phyloP scores from a whole-genome alignment of 2,329 filamentous ascomycete species.

The Dactylellina drechsleri region DNA sequence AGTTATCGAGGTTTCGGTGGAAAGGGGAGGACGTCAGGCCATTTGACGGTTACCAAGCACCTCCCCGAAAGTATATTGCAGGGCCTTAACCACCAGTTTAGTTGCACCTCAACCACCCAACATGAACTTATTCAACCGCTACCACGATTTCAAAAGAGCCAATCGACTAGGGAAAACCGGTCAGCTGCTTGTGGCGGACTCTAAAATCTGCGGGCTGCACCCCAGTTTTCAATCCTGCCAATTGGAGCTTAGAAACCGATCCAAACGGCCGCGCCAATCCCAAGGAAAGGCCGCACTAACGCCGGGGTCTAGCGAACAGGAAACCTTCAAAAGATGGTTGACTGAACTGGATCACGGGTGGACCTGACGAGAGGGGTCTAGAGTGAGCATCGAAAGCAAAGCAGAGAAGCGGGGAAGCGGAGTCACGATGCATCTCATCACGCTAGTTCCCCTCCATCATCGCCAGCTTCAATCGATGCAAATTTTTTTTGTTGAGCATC shows the following conservation, averaged over 20 bases:
- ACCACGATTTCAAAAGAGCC: not conserved
- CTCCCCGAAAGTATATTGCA: no score
- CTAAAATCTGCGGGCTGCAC: not conserved
- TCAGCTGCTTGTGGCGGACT: constrained; percentile 6
- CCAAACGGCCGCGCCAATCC: not conserved
- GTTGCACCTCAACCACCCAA: no score
- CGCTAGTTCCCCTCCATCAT: no score
- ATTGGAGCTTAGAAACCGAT: constrained; percentile 1
- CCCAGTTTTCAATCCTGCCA: constrained; percentile 1
- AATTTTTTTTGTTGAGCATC: no score
- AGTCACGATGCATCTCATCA: no score
- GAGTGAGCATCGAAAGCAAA: not conserved
- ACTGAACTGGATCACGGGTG: constrained; percentile 1
- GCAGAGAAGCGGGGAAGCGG: no score
- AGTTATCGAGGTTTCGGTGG: not conserved
- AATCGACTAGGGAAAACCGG: not conserved
- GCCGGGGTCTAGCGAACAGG: not conserved
- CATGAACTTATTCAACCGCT: no score
- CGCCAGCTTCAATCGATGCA: no score
- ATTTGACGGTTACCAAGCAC: no score
- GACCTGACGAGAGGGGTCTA: not conserved
- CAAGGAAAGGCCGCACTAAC: not conserved
- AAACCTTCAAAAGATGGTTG: not conserved
- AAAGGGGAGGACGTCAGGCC: no score
- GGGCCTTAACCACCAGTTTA: no score